Evolutionary conservation across 768 basidiomycete species (phyloP), one percentile per base, ranked within the genome.

Genomic region (Pilatotrama ljubarskyi): DNA sequence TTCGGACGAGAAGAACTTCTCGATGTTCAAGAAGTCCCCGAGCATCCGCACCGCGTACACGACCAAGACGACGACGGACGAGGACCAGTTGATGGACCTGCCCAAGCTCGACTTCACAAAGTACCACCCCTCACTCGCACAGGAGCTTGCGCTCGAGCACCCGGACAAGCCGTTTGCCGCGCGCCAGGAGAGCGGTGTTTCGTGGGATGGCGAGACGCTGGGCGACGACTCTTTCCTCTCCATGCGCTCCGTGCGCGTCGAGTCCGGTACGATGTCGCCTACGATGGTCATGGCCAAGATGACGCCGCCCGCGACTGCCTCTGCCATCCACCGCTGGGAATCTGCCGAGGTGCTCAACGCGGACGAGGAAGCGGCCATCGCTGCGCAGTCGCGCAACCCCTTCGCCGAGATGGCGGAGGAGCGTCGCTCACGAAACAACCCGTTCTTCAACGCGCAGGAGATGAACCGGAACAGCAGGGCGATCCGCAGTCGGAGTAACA

Each of bases 281-380:
- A 74, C 76, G 38, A 52, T 70, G 56, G 78, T 75, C 50, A 78
- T 80, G 68, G 85, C 84, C 35, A 84, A 84, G 67, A 82, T 80
- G 62, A 90, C 88, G 5, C 88, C 88, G 46, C 76, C 76, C 8
- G 81, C 85, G 13, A 83, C 77, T 25, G 66, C 72, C 3, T 79
- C 82, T 1, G 73, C 78, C 15, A 35, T 63, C 10, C 88, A 90
- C 73, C 78, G 70, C 47, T 90, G 88, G 88, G 83, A 90, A 70
- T 85, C 84, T 8, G 87, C 87, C 3, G 84, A 88, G 66, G 84
- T 88, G 18, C 64, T 87, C 51, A 74, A 82, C 55, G 74, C 74
- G 46, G 77, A 80, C 32, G 74, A 70, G 29, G 43, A 44, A 37
- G 51, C 77, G 59, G 59, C 73, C 29, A 64, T 37, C 11, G 49